A percentile compares a stretch with the other conserved stretches of the same genome.
Conservation (phyloP, 257 asterid genomes). For the Solanum sitiens region DNA sequence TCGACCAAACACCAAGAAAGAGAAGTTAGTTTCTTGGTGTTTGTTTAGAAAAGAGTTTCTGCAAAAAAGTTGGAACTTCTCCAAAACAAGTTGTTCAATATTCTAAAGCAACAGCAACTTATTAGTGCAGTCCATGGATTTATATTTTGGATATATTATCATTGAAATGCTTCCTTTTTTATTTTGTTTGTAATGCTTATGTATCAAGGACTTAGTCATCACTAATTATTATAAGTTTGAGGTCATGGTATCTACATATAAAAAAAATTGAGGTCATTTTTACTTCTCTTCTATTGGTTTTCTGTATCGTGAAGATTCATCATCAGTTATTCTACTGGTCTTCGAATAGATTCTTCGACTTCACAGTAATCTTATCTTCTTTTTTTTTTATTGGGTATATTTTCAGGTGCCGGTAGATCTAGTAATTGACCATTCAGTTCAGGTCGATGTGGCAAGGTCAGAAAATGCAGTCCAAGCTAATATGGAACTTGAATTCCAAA, state of each 20-base stretch:
- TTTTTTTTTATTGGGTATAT: not conserved
- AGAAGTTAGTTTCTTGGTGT: not conserved
- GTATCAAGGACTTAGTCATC: not conserved
- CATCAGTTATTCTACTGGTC: not conserved
- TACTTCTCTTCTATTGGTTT: not conserved
- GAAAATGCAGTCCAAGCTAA: conserved; percentile 92
- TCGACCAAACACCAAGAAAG: not conserved
- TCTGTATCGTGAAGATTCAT: not conserved
- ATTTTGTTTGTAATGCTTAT: not conserved
- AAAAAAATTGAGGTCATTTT: not conserved
- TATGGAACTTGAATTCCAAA: conserved; percentile 86
- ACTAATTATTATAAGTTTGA: not conserved
- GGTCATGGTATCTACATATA: not conserved
- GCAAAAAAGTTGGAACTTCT: not conserved
- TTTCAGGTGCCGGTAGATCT: conserved; percentile 93
- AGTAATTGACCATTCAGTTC: conserved; percentile 97
- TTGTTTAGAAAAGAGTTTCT: not conserved
- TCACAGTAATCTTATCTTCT: not conserved
- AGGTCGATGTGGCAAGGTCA: conserved; percentile 83
- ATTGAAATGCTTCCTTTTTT: not conserved
- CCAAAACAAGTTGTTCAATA: not conserved
- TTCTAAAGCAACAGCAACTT: not conserved
- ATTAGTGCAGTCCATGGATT: not conserved
- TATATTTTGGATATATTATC: not conserved
- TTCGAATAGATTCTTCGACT: not conserved